Conservation (phyloP, 257 asterid genomes). For the Parsonsia alboflavescens region DNA sequence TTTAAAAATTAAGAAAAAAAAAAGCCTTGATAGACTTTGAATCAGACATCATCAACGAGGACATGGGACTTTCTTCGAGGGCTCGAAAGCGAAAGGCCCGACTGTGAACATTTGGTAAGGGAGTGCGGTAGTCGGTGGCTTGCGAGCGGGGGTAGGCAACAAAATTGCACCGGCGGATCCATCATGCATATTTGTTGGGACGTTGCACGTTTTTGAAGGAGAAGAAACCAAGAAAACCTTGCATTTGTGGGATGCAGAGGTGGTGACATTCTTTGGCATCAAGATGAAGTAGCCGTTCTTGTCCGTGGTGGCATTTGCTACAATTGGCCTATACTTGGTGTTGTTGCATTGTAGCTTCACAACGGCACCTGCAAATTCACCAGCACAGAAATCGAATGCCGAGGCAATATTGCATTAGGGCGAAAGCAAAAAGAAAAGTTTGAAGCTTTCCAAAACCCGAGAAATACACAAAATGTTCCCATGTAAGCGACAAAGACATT, state of each 20-base stretch:
- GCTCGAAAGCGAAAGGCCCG: conserved; percentile 69
- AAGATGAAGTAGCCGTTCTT: conserved; percentile 39
- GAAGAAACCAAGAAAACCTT: conserved; percentile 31
- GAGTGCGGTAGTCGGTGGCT: neutral
- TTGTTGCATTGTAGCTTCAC: conserved; percentile 54
- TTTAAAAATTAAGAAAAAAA: too few species aligned
- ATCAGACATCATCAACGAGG: conserved; percentile 9
- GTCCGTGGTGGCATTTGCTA: conserved; percentile 27
- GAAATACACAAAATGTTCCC: neutral
- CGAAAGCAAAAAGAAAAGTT: neutral
- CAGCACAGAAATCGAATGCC: neutral
- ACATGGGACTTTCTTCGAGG: conserved; percentile 39
- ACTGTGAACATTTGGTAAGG: conserved; percentile 44
- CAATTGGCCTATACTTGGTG: conserved; percentile 18
- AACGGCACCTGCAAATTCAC: conserved; percentile 35
- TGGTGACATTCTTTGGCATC: conserved; percentile 22
- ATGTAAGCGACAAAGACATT: neutral
- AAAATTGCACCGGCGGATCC: conserved; percentile 53
- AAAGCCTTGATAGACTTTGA: too few species aligned
- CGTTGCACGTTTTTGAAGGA: conserved; percentile 31
- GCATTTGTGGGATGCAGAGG: conserved; percentile 26
- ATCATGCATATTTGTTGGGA: conserved; percentile 45
- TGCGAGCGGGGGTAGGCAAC: conserved; percentile 13
- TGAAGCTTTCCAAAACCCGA: neutral
- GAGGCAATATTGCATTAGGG: neutral